Percentiles rank a stretch among this genome's conserved stretches.
phyloP scores from a whole-genome alignment of 768 basidiomycete genomes.

The Pleurotus eryngii region DNA sequence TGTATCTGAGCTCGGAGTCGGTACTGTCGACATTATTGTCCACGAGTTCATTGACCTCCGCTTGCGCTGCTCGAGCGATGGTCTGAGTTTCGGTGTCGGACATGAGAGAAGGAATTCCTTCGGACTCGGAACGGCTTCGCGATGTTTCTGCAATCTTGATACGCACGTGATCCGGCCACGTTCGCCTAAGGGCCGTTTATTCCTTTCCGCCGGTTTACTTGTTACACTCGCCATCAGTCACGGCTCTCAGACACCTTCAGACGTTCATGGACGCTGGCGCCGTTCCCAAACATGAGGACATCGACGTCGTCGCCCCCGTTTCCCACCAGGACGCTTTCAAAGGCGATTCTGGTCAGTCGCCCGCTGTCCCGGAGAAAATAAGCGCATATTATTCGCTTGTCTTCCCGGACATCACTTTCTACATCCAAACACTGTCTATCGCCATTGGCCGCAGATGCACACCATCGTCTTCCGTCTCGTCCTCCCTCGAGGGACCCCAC shows the following conservation, averaged over 20 bases:
- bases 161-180: conserved; percentile 8
- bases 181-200: conserved; percentile 1
- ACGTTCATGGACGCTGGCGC: conserved; percentile 10
- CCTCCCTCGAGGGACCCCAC: conserved; percentile 57
- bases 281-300: neutral
- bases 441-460: conserved; percentile 90
- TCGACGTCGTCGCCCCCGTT: neutral
- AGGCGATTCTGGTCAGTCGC: conserved; percentile 19
- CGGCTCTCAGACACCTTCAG: neutral
- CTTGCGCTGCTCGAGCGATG: conserved; percentile 37
- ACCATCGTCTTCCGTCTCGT: conserved; percentile 46
- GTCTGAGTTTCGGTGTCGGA: conserved; percentile 25
- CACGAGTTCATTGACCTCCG: conserved; percentile 54
- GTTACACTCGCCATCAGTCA: neutral
- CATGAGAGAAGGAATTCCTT: conserved; percentile 20
- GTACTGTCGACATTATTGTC: conserved; percentile 63
- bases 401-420: conserved; percentile 94
- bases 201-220: neutral
- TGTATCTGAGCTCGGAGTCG: conserved; percentile 66
- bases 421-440: conserved; percentile 91
- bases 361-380: conserved; percentile 67
- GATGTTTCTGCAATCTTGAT: neutral
- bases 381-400: conserved; percentile 92
- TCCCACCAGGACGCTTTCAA: neutral
- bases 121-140: conserved; percentile 1